phyloP scores from a whole-genome alignment of 1,284 basidiomycete genomes.

The Leccinum fallax region DNA sequence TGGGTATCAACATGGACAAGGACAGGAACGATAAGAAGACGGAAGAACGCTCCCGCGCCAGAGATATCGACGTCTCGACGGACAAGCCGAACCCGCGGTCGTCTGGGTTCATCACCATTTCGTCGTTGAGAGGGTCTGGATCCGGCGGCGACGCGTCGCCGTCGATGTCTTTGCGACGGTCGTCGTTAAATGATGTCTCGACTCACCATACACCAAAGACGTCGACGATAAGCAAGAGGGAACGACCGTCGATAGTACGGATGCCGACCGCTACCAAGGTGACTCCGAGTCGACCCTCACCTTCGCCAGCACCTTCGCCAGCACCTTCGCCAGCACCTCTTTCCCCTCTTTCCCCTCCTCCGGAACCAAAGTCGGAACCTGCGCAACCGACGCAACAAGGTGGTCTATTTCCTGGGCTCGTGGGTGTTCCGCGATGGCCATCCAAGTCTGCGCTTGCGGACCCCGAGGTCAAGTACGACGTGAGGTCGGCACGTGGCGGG shows the following conservation, averaged over 20 bases:
- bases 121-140: constrained; percentile 43
- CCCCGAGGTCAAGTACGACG: constrained; percentile 65
- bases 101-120: constrained; percentile 70
- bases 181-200: constrained; percentile 26
- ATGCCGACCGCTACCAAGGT: constrained; percentile 12
- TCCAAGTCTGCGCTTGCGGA: constrained; percentile 37
- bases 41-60: constrained; percentile 3
- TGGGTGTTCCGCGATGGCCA: constrained; percentile 33
- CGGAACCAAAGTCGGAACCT: not conserved
- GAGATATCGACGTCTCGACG: not conserved
- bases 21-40: not conserved
- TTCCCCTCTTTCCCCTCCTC: not conserved
- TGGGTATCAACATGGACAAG: not conserved
- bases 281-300: not conserved
- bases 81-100: constrained; percentile 64
- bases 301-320: not conserved
- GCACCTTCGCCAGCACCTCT: not conserved
- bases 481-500: constrained; percentile 77
- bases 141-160: constrained; percentile 5
- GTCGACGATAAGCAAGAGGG: not conserved
- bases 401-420: not conserved
- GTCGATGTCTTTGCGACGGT: constrained; percentile 24
- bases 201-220: constrained; percentile 8
- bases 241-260: constrained; percentile 5
- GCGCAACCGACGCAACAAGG: not conserved